Evolutionary conservation across 2,329 filamentous ascomycete genomes (phyloP), one percentile per base, ranked within the genome.

Genomic region (Fusarium pilosicola): DNA sequence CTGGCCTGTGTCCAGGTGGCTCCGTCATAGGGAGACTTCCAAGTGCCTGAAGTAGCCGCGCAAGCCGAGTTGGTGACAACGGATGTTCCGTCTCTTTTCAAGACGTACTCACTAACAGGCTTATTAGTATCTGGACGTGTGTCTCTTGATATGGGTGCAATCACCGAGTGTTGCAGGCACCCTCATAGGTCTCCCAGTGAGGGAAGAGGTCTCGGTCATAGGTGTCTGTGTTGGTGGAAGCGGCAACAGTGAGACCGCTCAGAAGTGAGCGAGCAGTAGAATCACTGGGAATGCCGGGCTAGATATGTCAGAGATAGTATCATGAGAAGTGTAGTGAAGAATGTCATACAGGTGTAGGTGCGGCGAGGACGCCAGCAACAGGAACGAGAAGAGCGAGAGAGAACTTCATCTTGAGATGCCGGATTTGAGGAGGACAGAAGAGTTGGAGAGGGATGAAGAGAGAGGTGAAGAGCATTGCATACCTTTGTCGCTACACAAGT

Each of bases 21-120:
- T 22, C 93, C 93, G 77, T 96, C 94, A 79, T 93, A 96, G 0
- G 92, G 92, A 41, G 89, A 91, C 45, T 80, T 82, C 94, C 94
- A 96, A 1, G 84, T 86, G 9, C 94, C 94, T 7, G 88, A 89
- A 0, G 87, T 91, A 1, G 92, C 82, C 3, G 86, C 83, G 81
- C 94, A 97, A 39, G 87, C 85, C 18, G 82, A 84, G 80, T 88
- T 86, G 41, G 87, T 86, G 10, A 86, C 83, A 17, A 96, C 91
- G 73, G 85, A 84, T 18, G 85, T 88, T 54, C 93, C 94, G 79
- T 96, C 79, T 95, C 93, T 60, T 83, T 86, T 62, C 46, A 71
- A 44, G 36, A 71, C 58, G 14, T 34, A 66, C 45, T 73, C 70
- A 15, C 70, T 72, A 15, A 10, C 5, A 8, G 32, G 10, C 13